Base-by-base conservation (phyloP, 257 asterid species). In the Linaria vulgaris region DNA sequence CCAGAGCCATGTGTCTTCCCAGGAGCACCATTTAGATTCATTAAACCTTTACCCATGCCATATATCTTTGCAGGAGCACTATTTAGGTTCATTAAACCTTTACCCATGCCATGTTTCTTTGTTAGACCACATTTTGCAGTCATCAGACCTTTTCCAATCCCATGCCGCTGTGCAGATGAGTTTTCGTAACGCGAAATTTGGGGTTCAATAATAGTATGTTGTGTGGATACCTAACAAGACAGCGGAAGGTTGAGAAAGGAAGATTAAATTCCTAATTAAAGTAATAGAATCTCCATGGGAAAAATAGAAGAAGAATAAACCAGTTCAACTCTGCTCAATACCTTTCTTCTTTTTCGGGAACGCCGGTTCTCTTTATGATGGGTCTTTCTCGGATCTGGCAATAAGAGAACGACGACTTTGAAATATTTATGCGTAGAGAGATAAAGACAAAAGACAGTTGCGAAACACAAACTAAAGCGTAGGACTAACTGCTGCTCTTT, bases 141-240 rank as follows among this genome's bases (percentile, higher is more conserved):
- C 80, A 86, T 76, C 24, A 78, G 78, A 54, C 96, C 97, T 82
- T 92, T 92, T 59, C 96, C 97, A 45, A 69, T 68, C 56, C 95
- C 96, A 69, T 80, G 83, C 66, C 69, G 72, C 74, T 47, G 70
- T 27, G 54, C 50, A 44, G 76, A 71, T 69, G 74, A 60, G 68
- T 31, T 67, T 51, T 66, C 81, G 67, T 75, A 90, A 38, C 75
- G 49, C 64, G 72, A 77, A 71, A 72, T 56, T 72, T 70, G 78
- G 64, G 66, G 45, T 75, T 78, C 86, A 60, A 63, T 43, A 61
- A 56, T 62, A 65, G 74, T 64, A 70, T 74, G 82, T 76, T 76
- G 84, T 71, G 58, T 19, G 45, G 78, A 78, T 60, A 80, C 81
- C 96, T 90, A 69, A 56, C 58, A 76, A 22, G 68, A 60, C 62